Percentiles rank a stretch among this genome's conserved stretches.
Evolutionary conservation across 352 stramenopile species (phyloP).

Genomic region (Globisporangium radiosum): DNA sequence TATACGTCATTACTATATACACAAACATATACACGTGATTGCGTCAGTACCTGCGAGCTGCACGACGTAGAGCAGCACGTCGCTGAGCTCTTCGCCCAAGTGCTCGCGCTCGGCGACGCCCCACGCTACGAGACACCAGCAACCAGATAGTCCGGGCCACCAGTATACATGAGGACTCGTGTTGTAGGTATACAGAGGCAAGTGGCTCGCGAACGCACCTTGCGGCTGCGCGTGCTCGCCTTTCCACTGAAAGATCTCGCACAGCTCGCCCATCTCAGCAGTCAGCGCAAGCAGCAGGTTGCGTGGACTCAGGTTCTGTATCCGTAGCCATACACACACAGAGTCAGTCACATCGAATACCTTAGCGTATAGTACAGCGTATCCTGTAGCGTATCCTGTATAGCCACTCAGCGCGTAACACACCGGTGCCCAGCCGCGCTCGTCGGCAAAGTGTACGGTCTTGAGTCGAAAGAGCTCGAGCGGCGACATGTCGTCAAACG

Average conservation of each 20-base stretch:
- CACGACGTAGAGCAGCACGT: slow-evolving; percentile 97
- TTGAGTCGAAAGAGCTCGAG: slow-evolving; percentile 33
- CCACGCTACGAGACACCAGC: slow-evolving; percentile 34
- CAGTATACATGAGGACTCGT: no score
- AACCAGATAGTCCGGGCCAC: no score
- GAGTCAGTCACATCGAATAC: neutral
- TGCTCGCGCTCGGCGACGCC: slow-evolving; percentile 81
- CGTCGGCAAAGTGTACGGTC: slow-evolving; percentile 50
- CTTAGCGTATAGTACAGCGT: no score
- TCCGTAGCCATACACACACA: neutral
- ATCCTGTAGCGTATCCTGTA: neutral
- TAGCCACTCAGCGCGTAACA: neutral
- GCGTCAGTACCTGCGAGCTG: slow-evolving; percentile 64
- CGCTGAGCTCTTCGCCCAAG: slow-evolving; percentile 93
- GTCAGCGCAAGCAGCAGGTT: slow-evolving; percentile 93
- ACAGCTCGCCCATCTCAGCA: slow-evolving; percentile 94
- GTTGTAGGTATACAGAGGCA: no score
- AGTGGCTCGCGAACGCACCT: no score
- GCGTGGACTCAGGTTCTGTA: slow-evolving; percentile 50
- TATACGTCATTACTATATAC: no score
- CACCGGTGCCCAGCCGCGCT: slow-evolving; percentile 57
- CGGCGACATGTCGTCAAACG: slow-evolving; percentile 40
- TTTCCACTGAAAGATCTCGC: slow-evolving; percentile 92
- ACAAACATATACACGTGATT: neutral
- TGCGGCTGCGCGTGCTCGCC: no score